Percentiles rank a stretch among this genome's conserved stretches.
These are phyloP conservation scores for Parathielavia appendiculata DNA, from an alignment of 495 filamentous ascomycete genomes.

Conservation along the genomic window DNA sequence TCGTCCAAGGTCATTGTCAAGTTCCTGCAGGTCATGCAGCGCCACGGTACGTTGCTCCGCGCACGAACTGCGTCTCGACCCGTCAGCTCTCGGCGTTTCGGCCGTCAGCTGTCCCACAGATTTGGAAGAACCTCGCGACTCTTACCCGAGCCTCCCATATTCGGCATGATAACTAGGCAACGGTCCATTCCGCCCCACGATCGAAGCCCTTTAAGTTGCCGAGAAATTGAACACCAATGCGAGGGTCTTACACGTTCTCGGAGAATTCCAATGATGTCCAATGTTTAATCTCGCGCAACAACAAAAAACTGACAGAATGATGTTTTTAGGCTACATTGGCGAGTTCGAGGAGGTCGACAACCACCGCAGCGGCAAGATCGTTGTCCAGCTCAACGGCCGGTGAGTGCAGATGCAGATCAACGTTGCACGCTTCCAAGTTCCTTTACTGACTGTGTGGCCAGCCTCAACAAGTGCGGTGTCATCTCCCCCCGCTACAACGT, in stretches of 20 bases:
- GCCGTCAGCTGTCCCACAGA: too few species aligned
- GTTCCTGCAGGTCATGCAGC: constrained; percentile 97
- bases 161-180: constrained; percentile 99
- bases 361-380: constrained; percentile 97
- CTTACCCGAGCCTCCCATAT: constrained; percentile 7
- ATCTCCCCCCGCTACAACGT: constrained; percentile 99
- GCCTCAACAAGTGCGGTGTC: constrained; percentile 98
- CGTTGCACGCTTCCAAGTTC: neutral
- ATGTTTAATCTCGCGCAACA: constrained; percentile 91
- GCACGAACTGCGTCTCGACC: neutral
- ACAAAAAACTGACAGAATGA: constrained; percentile 60
- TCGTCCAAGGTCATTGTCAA: constrained; percentile 99
- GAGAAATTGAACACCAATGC: constrained; percentile 63
- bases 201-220: constrained; percentile 98
- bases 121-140: constrained; percentile 25
- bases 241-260: constrained; percentile 94
- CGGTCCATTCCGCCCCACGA: constrained; percentile 70
- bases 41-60: constrained; percentile 82
- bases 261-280: constrained; percentile 61
- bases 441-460: constrained; percentile 23
- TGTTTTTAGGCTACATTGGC: constrained; percentile 84
- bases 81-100: neutral
- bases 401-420: constrained; percentile 43
- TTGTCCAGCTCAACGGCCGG: constrained; percentile 91
- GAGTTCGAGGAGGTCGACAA: constrained; percentile 99